Evolutionary conservation across 345 rosid species (phyloP), one percentile per base, ranked within the genome.

Genomic region (Nasturtium officinale): DNA sequence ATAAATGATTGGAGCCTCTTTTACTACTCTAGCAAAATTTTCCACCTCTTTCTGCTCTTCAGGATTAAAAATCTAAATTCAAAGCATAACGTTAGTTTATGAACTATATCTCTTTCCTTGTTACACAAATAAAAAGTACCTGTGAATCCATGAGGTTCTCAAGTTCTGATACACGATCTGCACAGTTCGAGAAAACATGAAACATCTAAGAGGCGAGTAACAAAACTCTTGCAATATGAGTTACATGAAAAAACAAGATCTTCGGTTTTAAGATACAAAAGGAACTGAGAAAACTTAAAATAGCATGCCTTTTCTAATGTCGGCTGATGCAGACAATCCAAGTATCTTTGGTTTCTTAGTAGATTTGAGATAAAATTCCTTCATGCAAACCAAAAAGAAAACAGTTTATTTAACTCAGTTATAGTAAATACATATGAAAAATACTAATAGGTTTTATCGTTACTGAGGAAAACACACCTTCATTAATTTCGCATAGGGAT

Each of bases 401-500:
- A 29, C 3, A 56, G 71, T 52, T 77, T 37, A 55, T n/a, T n/a
- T n/a, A n/a, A n/a, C n/a, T n/a, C n/a, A n/a, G n/a, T n/a, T n/a
- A n/a, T n/a, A n/a, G n/a, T n/a, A n/a, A n/a, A 18, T 3, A 18
- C 11, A 60, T 35, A 28, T 3, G 12, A 10, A 42, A 47, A 18
- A 63, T n/a, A 65, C 4, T 18, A n/a, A 52, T 5, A 78, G 29
- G 3, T 47, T 3, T 48, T 71, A 23, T 45, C 35, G 17, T 3
- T 46, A 73, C 63, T 65, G 50, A 26, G 66, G 65, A 45, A 26
- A 47, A n/a, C 71, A 25, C 15, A 91, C 97, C 97, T 88, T 89
- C 96, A 91, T 88, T 57, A 95, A 78, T 72, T 75, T 91, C 0
- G 87, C 74, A 77, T 87, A 95, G 8, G 99, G 93, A 72, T 95